Conservation (phyloP, 805 yeast species). For the Grigorovia humatica region DNA sequence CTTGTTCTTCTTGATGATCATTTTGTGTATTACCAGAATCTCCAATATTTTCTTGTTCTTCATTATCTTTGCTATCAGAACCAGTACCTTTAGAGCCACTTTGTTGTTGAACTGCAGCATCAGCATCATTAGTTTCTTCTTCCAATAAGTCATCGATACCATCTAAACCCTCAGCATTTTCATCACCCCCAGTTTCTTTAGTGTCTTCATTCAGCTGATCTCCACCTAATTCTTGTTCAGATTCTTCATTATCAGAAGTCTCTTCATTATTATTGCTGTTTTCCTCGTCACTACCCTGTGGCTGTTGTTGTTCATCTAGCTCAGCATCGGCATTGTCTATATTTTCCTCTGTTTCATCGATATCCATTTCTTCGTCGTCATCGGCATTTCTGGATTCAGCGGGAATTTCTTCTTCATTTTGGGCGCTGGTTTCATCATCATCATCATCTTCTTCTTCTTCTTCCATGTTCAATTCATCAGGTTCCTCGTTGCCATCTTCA, state of each 20-base stretch:
- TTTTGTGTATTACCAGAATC: slow-evolving; percentile 47
- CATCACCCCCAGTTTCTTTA: slow-evolving; percentile 32
- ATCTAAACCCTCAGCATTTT: slow-evolving; percentile 45
- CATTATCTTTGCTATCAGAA: slow-evolving; percentile 40
- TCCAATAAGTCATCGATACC: slow-evolving; percentile 38
- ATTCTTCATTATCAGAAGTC: slow-evolving; percentile 23
- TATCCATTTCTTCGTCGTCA: slow-evolving; percentile 27
- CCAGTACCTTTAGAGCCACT: slow-evolving; percentile 55
- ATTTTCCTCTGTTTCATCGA: slow-evolving; percentile 25
- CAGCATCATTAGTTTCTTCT: slow-evolving; percentile 41
- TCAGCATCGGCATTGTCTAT: slow-evolving; percentile 13
- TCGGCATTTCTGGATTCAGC: slow-evolving; percentile 34
- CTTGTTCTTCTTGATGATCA: slow-evolving; percentile 34
- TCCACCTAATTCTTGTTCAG: slow-evolving; percentile 30
- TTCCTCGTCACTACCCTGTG: slow-evolving; percentile 33
- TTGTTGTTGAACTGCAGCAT: slow-evolving; percentile 50
- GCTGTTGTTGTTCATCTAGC: slow-evolving; percentile 29
- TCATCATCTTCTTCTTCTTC: slow-evolving; percentile 55
- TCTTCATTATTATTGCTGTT: slow-evolving; percentile 34
- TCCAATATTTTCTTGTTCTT: slow-evolving; percentile 59
- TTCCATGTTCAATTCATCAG: slow-evolving; percentile 28
- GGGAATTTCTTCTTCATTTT: slow-evolving; percentile 20
- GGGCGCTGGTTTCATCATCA: slow-evolving; percentile 32
- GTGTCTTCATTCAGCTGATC: slow-evolving; percentile 30
- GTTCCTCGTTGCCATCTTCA: slow-evolving; percentile 35